phyloP scores from a whole-genome alignment of 305 asterid species.

The Fraxinus albicans region DNA sequence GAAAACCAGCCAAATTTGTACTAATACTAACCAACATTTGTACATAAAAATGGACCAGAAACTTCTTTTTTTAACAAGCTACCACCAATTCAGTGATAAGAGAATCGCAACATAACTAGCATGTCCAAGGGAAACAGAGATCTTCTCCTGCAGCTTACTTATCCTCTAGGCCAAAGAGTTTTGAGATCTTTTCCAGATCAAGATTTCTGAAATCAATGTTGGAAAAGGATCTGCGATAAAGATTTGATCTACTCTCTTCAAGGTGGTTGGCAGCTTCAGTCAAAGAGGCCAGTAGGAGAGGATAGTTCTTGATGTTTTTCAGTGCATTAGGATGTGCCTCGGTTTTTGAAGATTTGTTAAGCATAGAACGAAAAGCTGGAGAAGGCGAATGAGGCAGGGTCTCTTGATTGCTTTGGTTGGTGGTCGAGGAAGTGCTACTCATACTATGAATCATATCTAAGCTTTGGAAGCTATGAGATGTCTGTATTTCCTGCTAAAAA shows the following conservation, averaged over 20 bases:
- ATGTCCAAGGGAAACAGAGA: neutral
- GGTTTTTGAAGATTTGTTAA: conserved; percentile 51
- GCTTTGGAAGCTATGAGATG: conserved; percentile 26
- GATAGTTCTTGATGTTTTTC: conserved; percentile 79
- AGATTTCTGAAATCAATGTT: conserved; percentile 60
- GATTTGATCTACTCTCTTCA: conserved; percentile 57
- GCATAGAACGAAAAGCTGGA: conserved; percentile 50
- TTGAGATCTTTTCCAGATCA: conserved; percentile 61
- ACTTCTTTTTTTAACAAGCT: neutral
- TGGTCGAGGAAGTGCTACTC: conserved; percentile 41
- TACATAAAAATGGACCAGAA: neutral
- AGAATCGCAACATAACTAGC: neutral
- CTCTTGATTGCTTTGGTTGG: conserved; percentile 27
- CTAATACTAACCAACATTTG: neutral
- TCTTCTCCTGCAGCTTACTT: conserved; percentile 15
- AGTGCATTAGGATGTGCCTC: conserved; percentile 87
- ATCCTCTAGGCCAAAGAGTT: conserved; percentile 54
- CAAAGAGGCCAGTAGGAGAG: conserved; percentile 70
- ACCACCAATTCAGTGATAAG: neutral
- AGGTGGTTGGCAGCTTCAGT: conserved; percentile 70
- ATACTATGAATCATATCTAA: conserved; percentile 38
- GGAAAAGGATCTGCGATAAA: conserved; percentile 59
- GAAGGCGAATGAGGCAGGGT: conserved; percentile 59
- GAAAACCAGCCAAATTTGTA: neutral
- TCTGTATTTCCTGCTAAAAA: conserved; percentile 37